Conservation (phyloP, 2,329 filamentous ascomycete genomes). For the Colletotrichum caudatum region DNA sequence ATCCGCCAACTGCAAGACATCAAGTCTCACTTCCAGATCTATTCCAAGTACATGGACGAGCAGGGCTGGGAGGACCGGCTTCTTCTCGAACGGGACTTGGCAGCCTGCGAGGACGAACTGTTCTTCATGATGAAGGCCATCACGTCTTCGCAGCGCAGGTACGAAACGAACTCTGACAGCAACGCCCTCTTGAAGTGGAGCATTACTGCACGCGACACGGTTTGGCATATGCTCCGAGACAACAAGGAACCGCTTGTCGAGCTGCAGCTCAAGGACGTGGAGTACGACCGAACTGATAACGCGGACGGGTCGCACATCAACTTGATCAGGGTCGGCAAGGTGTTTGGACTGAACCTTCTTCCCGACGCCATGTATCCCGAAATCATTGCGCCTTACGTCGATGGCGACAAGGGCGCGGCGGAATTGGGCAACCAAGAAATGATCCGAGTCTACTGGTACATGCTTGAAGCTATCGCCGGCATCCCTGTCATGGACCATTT, state of each 20-base stretch:
- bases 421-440: conserved; percentile 79
- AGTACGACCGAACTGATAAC: conserved; percentile 96
- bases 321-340: conserved; percentile 85
- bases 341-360: conserved; percentile 90
- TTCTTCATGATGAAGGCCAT: conserved; percentile 99
- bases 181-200: conserved; percentile 90
- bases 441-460: conserved; percentile 96
- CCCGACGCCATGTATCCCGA: conserved; percentile 93
- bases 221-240: conserved; percentile 95
- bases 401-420: conserved; percentile 67
- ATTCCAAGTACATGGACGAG: conserved; percentile 86
- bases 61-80: conserved; percentile 93
- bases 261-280: conserved; percentile 89
- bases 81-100: conserved; percentile 88
- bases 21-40: conserved; percentile 94
- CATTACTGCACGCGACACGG: conserved; percentile 93
- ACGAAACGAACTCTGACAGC: conserved; percentile 77
- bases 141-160: conserved; percentile 91
- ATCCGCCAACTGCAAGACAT: conserved; percentile 96
- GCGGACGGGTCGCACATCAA: conserved; percentile 97
- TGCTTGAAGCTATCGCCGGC: conserved; percentile 97
- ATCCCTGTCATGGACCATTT: conserved; percentile 98
- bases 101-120: conserved; percentile 92
- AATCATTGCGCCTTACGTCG: conserved; percentile 91
- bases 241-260: conserved; percentile 90